Evolutionary conservation across 73 alveolate genomes (phyloP).

Genomic region (Paramecium sexaurelia): DNA sequence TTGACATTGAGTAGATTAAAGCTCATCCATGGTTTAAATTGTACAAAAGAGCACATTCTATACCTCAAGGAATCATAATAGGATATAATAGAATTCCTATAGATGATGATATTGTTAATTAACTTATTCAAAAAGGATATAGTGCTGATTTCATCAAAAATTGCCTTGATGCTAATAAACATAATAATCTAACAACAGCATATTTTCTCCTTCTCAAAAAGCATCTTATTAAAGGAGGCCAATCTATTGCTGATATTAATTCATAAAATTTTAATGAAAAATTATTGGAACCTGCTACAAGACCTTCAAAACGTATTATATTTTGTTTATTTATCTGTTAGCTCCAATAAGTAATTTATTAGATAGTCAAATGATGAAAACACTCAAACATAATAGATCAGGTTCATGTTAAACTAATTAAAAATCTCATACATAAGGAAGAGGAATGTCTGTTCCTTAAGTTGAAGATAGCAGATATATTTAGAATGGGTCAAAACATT

Average conservation of each 20-base stretch:
- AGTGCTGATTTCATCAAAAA: slow-evolving; percentile 73
- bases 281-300: slow-evolving; percentile 43
- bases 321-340: not conserved
- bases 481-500: not conserved
- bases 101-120: slow-evolving; percentile 67
- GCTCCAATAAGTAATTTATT: slow-evolving; percentile 4
- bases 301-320: slow-evolving; percentile 59
- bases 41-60: slow-evolving; percentile 59
- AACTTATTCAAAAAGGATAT: slow-evolving; percentile 75
- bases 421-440: not conserved
- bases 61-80: slow-evolving; percentile 65
- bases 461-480: not conserved
- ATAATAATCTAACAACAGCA: slow-evolving; percentile 90
- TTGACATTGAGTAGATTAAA: slow-evolving; percentile 58
- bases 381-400: slow-evolving; percentile 25
- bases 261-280: slow-evolving; percentile 39
- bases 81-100: slow-evolving; percentile 70
- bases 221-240: slow-evolving; percentile 80
- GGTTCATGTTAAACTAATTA: not conserved
- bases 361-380: not conserved
- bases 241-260: slow-evolving; percentile 64
- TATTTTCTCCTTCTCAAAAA: slow-evolving; percentile 89
- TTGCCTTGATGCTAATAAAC: slow-evolving; percentile 89
- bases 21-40: slow-evolving; percentile 74
- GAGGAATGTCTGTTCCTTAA: not conserved